Percentiles rank a stretch among this genome's conserved stretches.
Conservation (phyloP, 179 eudicot genomes). For the Silene noctiflora region DNA sequence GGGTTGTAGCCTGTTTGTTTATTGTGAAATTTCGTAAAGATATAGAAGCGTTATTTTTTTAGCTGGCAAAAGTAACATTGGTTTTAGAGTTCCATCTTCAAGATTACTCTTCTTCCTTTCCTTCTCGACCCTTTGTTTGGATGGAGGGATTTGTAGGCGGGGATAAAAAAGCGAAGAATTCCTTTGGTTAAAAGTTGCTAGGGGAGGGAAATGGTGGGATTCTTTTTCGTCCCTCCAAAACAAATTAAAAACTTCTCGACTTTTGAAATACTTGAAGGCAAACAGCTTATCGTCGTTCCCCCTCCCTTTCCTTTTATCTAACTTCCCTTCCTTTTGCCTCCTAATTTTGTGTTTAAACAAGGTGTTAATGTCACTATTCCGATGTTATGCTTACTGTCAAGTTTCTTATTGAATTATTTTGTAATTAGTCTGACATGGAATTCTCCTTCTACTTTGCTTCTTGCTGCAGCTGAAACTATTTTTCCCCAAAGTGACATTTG, state of each 20-base stretch:
- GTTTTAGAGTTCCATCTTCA: too few species aligned
- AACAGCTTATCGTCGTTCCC: not conserved
- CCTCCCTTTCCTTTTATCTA: not conserved
- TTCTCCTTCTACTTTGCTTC: constrained; percentile 12
- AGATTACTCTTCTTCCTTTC: too few species aligned
- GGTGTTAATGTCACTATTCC: not conserved
- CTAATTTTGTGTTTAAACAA: not conserved
- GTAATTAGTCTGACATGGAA: not conserved
- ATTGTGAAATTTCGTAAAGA: not conserved
- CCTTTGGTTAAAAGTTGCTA: too few species aligned
- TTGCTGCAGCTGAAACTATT: constrained; percentile 81
- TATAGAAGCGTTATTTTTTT: not conserved
- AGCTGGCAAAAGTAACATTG: too few species aligned
- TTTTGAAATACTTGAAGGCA: too few species aligned
- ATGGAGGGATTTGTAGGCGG: too few species aligned
- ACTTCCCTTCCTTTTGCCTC: not conserved
- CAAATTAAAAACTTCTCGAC: too few species aligned
- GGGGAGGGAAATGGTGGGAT: too few species aligned
- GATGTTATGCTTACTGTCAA: not conserved
- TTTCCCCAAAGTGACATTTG: constrained; percentile 91
- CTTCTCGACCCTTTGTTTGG: too few species aligned
- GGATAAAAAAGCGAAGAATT: too few species aligned
- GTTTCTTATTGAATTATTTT: not conserved
- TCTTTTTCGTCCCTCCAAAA: too few species aligned
- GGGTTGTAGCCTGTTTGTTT: not conserved